phyloP scores from a whole-genome alignment of 1,284 basidiomycete genomes.

The Sporisorium reilianum region DNA sequence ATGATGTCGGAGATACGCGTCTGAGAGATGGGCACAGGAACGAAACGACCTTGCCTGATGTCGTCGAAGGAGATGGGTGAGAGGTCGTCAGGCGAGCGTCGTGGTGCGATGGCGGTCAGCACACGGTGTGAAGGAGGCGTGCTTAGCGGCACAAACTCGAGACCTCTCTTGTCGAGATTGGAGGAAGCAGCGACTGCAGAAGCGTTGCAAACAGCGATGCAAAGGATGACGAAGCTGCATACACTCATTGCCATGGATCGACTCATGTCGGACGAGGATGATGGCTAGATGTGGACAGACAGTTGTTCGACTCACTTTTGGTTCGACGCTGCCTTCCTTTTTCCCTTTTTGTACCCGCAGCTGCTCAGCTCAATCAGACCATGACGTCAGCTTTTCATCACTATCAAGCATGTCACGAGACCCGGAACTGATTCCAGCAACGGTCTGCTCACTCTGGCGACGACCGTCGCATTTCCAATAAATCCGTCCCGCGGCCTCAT shows the following conservation, averaged over 20 bases:
- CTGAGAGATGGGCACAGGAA: neutral
- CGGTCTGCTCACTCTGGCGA: neutral
- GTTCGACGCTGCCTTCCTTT: no score
- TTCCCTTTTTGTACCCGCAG: neutral
- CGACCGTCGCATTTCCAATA: neutral
- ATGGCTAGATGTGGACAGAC: no score
- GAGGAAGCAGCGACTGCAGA: neutral
- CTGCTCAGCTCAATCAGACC: neutral
- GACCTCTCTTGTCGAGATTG: neutral
- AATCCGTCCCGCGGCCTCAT: neutral
- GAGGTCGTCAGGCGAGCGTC: neutral
- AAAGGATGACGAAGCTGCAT: neutral
- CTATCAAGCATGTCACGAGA: neutral
- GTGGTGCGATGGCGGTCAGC: neutral
- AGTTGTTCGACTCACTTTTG: neutral
- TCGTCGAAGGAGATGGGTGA: slow-evolving; percentile 14
- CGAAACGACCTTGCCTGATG: slow-evolving; percentile 2
- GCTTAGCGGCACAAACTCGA: neutral
- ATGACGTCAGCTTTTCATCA: neutral
- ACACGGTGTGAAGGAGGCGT: neutral
- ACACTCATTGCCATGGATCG: neutral
- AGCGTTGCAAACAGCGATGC: neutral
- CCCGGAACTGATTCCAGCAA: neutral
- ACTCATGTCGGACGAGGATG: neutral
- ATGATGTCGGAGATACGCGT: neutral